Evolutionary conservation across 2,329 filamentous ascomycete genomes (phyloP).

Genomic region (Fusarium gaditjirri): DNA sequence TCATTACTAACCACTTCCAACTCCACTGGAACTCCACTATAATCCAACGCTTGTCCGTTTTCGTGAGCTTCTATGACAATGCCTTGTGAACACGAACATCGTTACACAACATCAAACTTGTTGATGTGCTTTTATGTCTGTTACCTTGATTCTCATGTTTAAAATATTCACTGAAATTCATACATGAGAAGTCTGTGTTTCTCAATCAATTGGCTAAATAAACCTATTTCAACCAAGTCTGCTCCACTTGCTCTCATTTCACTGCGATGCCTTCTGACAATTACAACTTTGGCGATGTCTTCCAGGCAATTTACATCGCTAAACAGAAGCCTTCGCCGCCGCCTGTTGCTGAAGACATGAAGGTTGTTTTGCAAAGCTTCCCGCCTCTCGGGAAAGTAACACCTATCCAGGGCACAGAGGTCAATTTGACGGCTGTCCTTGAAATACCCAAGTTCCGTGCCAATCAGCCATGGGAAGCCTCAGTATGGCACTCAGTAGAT

Average conservation of each 20-base stretch:
- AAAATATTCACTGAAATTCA: background rate
- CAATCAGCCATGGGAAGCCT: conserved; percentile 74
- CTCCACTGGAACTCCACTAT: conserved; percentile 27
- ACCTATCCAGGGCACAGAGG: conserved; percentile 58
- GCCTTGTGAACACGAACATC: conserved; percentile 7
- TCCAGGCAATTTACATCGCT: conserved; percentile 52
- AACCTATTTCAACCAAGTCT: conserved; percentile 12
- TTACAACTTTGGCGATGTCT: conserved; percentile 52
- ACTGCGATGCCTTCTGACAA: conserved; percentile 41
- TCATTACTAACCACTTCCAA: conserved; percentile 47
- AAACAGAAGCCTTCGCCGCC: conserved; percentile 50
- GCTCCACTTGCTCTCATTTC: conserved; percentile 9
- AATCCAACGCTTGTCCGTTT: conserved; percentile 30
- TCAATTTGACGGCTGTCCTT: conserved; percentile 75
- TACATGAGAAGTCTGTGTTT: background rate
- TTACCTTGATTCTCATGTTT: background rate
- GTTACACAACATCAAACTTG: conserved; percentile 4
- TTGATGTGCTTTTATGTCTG: background rate
- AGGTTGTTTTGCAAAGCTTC: conserved; percentile 59
- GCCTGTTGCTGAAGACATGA: conserved; percentile 48
- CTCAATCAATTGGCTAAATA: conserved; percentile 16
- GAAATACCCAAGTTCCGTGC: conserved; percentile 68
- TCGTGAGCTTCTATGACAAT: conserved; percentile 22
- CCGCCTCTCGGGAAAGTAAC: conserved; percentile 83
- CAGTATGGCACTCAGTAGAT: conserved; percentile 76